Evolutionary conservation across 129 eudicot genomes (phyloP).

Genomic region (Pittosporum tobira): DNA sequence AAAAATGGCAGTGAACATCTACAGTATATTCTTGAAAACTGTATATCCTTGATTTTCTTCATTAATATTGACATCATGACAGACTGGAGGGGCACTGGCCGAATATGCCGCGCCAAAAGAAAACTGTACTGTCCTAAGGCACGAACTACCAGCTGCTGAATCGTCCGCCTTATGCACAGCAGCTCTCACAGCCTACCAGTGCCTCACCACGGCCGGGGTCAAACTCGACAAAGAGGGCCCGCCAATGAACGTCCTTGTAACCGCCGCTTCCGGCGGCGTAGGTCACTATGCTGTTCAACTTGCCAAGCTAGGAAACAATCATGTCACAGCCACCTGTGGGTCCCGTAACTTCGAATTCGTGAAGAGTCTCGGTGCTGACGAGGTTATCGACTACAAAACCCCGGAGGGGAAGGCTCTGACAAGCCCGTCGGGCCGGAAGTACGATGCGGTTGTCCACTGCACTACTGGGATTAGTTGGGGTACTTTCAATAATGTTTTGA

Average conservation of each 20-base stretch:
- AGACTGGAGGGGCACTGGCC: conserved; percentile 68
- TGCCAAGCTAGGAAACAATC: conserved; percentile 72
- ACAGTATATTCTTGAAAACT: too few species aligned
- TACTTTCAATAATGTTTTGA: conserved; percentile 47
- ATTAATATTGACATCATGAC: conserved; percentile 11
- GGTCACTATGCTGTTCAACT: conserved; percentile 87
- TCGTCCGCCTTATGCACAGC: conserved; percentile 63
- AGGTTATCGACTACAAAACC: conserved; percentile 79
- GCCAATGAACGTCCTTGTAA: conserved; percentile 54
- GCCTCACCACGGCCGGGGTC: conserved; percentile 56
- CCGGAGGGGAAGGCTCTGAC: conserved; percentile 62
- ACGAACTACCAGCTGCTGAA: conserved; percentile 70
- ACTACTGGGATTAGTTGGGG: conserved; percentile 62
- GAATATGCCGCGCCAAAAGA: conserved; percentile 66
- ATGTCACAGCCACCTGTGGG: conserved; percentile 93
- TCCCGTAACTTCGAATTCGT: conserved; percentile 63
- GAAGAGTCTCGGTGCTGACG: conserved; percentile 74
- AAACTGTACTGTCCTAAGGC: conserved; percentile 42
- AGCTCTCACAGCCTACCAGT: conserved; percentile 70
- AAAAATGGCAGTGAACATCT: too few species aligned
- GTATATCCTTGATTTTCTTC: neutral
- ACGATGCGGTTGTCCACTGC: conserved; percentile 65
- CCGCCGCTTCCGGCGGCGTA: conserved; percentile 91
- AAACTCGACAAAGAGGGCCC: conserved; percentile 56
- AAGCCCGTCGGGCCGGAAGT: conserved; percentile 74